phyloP scores from a whole-genome alignment of 352 stramenopile species.

The Phytophthora crassamura region DNA sequence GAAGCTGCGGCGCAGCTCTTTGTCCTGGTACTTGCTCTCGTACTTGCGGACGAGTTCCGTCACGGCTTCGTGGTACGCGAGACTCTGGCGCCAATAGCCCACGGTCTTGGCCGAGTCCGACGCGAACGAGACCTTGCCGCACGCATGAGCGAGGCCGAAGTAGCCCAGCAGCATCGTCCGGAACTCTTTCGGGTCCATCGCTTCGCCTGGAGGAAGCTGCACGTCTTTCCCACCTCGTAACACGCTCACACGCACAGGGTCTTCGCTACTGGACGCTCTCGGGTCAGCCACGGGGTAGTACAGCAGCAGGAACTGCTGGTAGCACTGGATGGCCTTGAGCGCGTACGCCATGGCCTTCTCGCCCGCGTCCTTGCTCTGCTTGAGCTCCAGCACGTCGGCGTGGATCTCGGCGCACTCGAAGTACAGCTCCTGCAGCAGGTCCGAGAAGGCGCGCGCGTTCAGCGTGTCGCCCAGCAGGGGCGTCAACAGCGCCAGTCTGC shows the following conservation, averaged over 20 bases:
- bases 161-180: slow-evolving; percentile 58
- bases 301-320: slow-evolving; percentile 72
- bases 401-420: slow-evolving; percentile 73
- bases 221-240: slow-evolving; percentile 41
- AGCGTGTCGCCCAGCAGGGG: slow-evolving; percentile 53
- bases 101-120: slow-evolving; percentile 60
- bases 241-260: slow-evolving; percentile 34
- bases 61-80: slow-evolving; percentile 60
- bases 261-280: slow-evolving; percentile 5
- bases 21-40: slow-evolving; percentile 26
- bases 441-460: slow-evolving; percentile 59
- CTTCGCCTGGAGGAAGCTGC: slow-evolving; percentile 34
- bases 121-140: slow-evolving; percentile 58
- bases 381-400: slow-evolving; percentile 68
- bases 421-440: slow-evolving; percentile 70
- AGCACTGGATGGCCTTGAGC: slow-evolving; percentile 72
- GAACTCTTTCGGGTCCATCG: slow-evolving; percentile 48
- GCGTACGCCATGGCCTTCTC: slow-evolving; percentile 59
- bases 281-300: slow-evolving; percentile 52
- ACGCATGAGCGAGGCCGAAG: slow-evolving; percentile 69
- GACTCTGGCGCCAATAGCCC: slow-evolving; percentile 61
- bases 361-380: slow-evolving; percentile 46
- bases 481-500: slow-evolving; percentile 52
- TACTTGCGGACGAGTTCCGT: slow-evolving; percentile 51
- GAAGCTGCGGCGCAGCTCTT: slow-evolving; percentile 45